A percentile compares a stretch with the other conserved stretches of the same genome.
Evolutionary conservation across 2,329 filamentous ascomycete genomes (phyloP).

Genomic region (Xylariaceae sp.): DNA sequence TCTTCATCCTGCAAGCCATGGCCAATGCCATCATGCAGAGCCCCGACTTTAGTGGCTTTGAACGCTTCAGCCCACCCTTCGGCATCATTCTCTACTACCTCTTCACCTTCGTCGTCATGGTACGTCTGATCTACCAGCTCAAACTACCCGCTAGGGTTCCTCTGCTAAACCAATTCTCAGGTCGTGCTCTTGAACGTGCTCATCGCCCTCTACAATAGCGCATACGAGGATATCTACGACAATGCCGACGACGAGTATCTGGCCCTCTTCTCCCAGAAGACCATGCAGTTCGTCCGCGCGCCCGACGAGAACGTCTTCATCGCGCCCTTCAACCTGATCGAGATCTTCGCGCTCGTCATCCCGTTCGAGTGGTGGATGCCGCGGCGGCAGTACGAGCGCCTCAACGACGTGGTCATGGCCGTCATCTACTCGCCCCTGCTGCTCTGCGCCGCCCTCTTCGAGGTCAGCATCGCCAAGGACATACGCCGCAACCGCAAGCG

Average conservation of each 20-base stretch:
- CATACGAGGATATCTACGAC: constrained; percentile 89
- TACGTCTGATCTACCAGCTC: too few species aligned
- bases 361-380: constrained; percentile 95
- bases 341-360: constrained; percentile 69
- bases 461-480: constrained; percentile 55
- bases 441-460: constrained; percentile 66
- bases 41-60: constrained; percentile 83
- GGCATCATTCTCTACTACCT: constrained; percentile 94
- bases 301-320: constrained; percentile 99
- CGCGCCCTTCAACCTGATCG: constrained; percentile 87
- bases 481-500: constrained; percentile 68
- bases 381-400: constrained; percentile 60
- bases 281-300: constrained; percentile 91
- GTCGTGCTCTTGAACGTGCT: constrained; percentile 85
- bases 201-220: constrained; percentile 93
- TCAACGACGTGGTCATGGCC: constrained; percentile 88
- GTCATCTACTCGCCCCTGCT: constrained; percentile 79
- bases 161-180: constrained; percentile 11
- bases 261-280: constrained; percentile 86
- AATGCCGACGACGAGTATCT: constrained; percentile 95
- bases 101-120: constrained; percentile 97
- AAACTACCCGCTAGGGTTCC: too few species aligned
- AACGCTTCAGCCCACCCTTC: constrained; percentile 85
- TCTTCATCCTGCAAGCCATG: constrained; percentile 75
- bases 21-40: constrained; percentile 85